Percentiles rank a stretch among this genome's conserved stretches.
Evolutionary conservation across 78 protist genomes (phyloP).

Genomic region (Protostelium mycophagum): DNA sequence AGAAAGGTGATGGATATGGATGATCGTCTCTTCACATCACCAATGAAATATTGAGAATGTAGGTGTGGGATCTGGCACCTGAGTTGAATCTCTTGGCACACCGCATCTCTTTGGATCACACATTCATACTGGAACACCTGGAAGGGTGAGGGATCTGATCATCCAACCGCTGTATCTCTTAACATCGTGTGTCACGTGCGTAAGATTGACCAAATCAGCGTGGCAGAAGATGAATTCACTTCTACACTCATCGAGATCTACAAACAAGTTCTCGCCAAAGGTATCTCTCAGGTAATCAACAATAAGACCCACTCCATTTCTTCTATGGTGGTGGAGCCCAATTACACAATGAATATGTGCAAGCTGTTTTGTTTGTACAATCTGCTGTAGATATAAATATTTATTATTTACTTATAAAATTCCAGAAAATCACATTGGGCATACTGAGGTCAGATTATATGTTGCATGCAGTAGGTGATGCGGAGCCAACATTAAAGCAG

Average conservation of each 20-base stretch:
- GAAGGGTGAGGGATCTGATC: background rate
- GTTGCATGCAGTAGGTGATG: slow-evolving; percentile 62
- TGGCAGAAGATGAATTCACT: slow-evolving; percentile 58
- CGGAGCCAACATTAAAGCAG: background rate
- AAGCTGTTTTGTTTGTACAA: too few species aligned
- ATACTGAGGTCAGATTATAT: slow-evolving; percentile 89
- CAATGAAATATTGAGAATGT: background rate
- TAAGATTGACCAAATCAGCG: background rate
- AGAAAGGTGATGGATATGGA: background rate
- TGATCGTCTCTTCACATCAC: background rate
- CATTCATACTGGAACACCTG: background rate
- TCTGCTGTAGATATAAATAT: too few species aligned
- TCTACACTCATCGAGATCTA: slow-evolving; percentile 31
- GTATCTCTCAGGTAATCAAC: slow-evolving; percentile 21
- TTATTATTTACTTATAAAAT: background rate
- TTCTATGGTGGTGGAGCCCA: too few species aligned
- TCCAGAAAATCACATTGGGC: slow-evolving; percentile 50
- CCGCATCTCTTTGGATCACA: background rate
- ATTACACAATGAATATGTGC: too few species aligned
- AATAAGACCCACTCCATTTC: too few species aligned
- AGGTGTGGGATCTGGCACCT: background rate
- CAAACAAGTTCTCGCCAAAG: slow-evolving; percentile 24
- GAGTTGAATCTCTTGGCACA: background rate
- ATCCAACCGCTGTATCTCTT: background rate
- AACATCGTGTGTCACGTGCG: too few species aligned